These are phyloP conservation scores for Sporothrix protearum DNA, from an alignment of 2,329 filamentous ascomycete genomes.

Conservation along the genomic window DNA sequence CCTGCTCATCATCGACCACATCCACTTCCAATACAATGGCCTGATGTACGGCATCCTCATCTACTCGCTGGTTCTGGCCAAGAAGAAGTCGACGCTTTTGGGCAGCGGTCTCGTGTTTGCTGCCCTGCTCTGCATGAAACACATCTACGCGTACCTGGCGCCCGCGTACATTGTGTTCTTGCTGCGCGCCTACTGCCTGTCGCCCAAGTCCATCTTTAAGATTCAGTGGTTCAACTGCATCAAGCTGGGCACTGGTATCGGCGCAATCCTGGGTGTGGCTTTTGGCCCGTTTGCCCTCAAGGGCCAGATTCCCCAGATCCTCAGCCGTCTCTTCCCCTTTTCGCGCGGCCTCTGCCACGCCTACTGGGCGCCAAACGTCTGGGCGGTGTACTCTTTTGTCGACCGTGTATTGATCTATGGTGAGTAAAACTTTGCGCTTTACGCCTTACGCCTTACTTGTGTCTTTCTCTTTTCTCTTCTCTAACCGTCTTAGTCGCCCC, in stretches of 20 bases:
- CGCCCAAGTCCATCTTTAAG: conserved; percentile 68
- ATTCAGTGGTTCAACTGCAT: conserved; percentile 74
- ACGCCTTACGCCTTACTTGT: too few species aligned
- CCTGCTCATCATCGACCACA: conserved; percentile 94
- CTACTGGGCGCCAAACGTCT: conserved; percentile 97
- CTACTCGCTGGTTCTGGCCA: conserved; percentile 78
- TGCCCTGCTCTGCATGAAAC: conserved; percentile 84
- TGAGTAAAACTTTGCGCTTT: conserved; percentile 46
- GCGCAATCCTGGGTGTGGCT: conserved; percentile 68
- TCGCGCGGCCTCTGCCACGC: conserved; percentile 91
- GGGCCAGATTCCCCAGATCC: conserved; percentile 78
- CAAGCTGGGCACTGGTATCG: conserved; percentile 74
- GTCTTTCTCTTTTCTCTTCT: neutral
- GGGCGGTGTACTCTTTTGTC: conserved; percentile 92
- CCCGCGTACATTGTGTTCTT: conserved; percentile 95
- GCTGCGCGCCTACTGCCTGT: conserved; percentile 83
- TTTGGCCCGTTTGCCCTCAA: conserved; percentile 84
- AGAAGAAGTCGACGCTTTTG: conserved; percentile 70
- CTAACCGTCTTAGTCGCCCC: conserved; percentile 65
- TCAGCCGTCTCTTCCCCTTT: conserved; percentile 87
- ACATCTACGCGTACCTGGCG: conserved; percentile 95
- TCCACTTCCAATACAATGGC: conserved; percentile 99
- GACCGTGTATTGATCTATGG: conserved; percentile 79
- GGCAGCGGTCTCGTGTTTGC: conserved; percentile 81
- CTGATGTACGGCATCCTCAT: conserved; percentile 90